Evolutionary conservation across 2,329 filamentous ascomycete genomes (phyloP).

Genomic region (Fusarium brevicatenulatum): DNA sequence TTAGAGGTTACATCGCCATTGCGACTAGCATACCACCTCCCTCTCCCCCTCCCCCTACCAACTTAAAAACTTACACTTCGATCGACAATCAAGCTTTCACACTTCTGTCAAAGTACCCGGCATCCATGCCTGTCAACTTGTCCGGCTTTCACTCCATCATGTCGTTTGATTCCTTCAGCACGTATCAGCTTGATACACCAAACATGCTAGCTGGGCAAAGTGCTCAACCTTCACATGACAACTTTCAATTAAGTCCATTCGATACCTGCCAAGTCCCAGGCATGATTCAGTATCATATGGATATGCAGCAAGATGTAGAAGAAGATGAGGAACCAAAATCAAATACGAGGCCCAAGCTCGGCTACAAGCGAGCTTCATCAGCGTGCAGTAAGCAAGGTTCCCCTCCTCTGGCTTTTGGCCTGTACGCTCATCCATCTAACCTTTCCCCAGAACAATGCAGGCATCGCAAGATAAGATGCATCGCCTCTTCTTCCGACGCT

Average conservation of each 20-base stretch:
- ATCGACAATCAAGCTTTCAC: background rate
- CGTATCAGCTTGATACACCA: background rate
- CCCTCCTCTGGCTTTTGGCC: background rate
- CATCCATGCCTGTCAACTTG: background rate
- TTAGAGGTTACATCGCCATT: background rate
- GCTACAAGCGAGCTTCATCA: background rate
- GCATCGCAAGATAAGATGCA: background rate
- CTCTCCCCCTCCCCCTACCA: background rate
- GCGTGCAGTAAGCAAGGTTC: background rate
- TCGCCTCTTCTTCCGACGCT: background rate
- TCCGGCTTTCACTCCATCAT: background rate
- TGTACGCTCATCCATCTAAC: background rate
- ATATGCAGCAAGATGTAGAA: background rate
- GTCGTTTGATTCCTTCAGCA: background rate
- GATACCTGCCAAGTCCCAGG: background rate
- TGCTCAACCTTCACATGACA: background rate
- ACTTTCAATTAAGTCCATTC: background rate
- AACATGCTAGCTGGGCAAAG: fast-evolving
- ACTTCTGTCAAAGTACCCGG: background rate
- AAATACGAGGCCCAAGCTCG: background rate
- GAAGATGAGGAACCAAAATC: background rate
- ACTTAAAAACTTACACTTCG: background rate
- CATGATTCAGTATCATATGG: background rate
- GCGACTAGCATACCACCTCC: background rate
- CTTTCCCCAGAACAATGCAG: background rate